Percentiles rank a stretch among this genome's conserved stretches.
Conservation (phyloP, 2,329 filamentous ascomycete species). For the Neopestalotiopsis sp. region DNA sequence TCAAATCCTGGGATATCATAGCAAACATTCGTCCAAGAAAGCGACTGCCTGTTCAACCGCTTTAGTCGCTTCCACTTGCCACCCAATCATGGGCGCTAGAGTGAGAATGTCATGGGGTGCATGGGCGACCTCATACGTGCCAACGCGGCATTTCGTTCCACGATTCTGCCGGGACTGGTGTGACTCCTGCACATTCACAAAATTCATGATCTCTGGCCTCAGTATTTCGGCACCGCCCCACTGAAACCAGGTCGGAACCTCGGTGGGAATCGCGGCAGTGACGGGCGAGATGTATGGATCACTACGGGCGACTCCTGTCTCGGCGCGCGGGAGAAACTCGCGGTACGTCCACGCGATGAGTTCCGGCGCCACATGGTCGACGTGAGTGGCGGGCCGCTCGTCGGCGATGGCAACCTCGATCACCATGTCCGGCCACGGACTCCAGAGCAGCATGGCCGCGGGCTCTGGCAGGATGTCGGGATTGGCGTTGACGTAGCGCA, state of each 20-base stretch:
- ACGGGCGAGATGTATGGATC: conserved; percentile 23
- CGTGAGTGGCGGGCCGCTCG: conserved; percentile 17
- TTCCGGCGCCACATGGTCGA: conserved; percentile 19
- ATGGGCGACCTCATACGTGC: conserved; percentile 12
- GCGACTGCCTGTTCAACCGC: conserved; percentile 17
- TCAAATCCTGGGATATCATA: background rate
- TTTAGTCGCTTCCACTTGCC: conserved; percentile 12
- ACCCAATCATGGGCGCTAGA: conserved; percentile 28
- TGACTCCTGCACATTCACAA: conserved; percentile 25
- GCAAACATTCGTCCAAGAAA: conserved; percentile 10
- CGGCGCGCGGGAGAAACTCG: conserved; percentile 29
- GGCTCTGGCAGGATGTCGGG: conserved; percentile 28
- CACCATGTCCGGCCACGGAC: conserved; percentile 33
- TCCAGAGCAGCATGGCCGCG: conserved; percentile 31
- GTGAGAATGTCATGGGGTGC: conserved; percentile 30
- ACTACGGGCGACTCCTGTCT: conserved; percentile 16
- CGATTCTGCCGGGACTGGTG: conserved; percentile 13
- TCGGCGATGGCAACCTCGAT: conserved; percentile 16
- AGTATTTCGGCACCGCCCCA: conserved; percentile 28
- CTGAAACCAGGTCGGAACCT: conserved; percentile 29
- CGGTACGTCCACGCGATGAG: conserved; percentile 22
- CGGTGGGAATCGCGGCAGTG: conserved; percentile 23
- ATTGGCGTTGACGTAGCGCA: conserved; percentile 36
- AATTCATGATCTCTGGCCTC: conserved; percentile 26
- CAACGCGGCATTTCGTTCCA: background rate